phyloP scores from a whole-genome alignment of 345 rosid genomes.

The Lagerstroemia speciosa region DNA sequence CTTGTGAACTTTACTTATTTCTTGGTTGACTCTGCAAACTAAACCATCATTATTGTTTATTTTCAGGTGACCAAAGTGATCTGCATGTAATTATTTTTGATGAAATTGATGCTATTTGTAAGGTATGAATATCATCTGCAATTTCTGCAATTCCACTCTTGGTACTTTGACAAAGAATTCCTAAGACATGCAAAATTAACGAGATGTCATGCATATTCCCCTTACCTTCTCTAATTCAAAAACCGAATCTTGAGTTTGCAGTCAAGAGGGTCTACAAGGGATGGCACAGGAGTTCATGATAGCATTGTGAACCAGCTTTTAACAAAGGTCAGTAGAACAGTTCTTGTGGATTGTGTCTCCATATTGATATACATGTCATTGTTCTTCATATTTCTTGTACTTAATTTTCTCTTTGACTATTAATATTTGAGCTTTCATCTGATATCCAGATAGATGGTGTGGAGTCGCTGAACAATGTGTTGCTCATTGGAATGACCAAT shows the following conservation, averaged over 20 bases:
- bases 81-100: constrained; percentile 96
- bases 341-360: background rate
- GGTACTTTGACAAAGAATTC: background rate
- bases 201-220: background rate
- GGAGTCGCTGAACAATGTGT: constrained; percentile 95
- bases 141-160: background rate
- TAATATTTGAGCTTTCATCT: background rate
- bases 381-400: background rate
- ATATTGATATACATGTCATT: background rate
- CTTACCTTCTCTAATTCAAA: background rate
- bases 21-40: background rate
- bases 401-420: background rate
- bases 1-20: background rate
- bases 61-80: constrained; percentile 90
- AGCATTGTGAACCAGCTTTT: constrained; percentile 96
- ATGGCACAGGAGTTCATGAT: constrained; percentile 98
- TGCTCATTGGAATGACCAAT: constrained; percentile 99
- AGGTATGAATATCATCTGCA: constrained; percentile 40
- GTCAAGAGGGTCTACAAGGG: constrained; percentile 97
- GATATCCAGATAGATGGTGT: constrained; percentile 95
- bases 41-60: constrained; percentile 7
- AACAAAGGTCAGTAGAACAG: constrained; percentile 57
- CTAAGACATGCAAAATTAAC: background rate
- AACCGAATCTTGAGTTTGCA: constrained; percentile 18
- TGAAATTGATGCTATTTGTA: constrained; percentile 99